Conservation (phyloP, 345 rosid genomes). For the Murraya paniculata region DNA sequence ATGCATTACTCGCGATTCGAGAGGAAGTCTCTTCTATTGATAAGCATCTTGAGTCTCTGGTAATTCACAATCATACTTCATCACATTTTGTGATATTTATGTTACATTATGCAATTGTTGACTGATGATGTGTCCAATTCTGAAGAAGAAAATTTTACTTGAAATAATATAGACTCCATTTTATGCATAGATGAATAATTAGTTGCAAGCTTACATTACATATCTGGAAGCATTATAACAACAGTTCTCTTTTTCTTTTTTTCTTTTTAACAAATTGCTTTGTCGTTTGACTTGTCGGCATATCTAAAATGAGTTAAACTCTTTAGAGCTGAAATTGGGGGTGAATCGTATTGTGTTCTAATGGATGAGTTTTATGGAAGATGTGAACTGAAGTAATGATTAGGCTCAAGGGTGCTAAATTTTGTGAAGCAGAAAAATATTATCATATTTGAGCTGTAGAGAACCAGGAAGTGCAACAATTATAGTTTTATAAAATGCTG, state of each 20-base stretch:
- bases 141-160: neutral
- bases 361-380: neutral
- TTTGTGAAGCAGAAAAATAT: neutral
- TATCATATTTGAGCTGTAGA: neutral
- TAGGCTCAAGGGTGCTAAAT: too few species aligned
- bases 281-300: neutral
- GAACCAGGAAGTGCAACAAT: neutral
- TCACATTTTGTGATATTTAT: neutral
- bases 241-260: neutral
- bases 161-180: neutral
- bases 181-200: neutral
- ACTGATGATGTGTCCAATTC: neutral
- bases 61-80: constrained; percentile 20
- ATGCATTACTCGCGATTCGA: constrained; percentile 80
- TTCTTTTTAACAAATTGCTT: neutral
- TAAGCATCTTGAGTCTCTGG: constrained; percentile 87
- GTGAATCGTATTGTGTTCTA: neutral
- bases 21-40: constrained; percentile 85
- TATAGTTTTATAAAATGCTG: neutral
- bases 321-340: neutral
- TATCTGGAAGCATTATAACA: neutral
- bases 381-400: neutral
- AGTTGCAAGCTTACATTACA: neutral
- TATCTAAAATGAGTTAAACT: neutral
- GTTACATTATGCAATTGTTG: neutral